These are phyloP conservation scores for Aspergillus clavatus DNA, from an alignment of 2,329 filamentous ascomycete genomes.

Conservation along the genomic window DNA sequence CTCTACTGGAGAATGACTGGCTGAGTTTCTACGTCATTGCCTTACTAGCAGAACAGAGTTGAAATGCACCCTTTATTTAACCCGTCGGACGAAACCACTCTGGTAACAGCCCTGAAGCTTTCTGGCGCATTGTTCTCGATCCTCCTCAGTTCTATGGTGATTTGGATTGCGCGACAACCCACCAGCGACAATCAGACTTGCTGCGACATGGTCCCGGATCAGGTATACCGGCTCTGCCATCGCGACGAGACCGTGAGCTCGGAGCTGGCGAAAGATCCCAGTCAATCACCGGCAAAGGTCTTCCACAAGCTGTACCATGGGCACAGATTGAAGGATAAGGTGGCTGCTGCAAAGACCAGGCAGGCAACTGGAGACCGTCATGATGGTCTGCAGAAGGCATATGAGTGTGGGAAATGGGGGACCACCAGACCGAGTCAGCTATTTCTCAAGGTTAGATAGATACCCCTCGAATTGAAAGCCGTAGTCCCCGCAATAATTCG, in stretches of 20 bases:
- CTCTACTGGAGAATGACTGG: too few relatives aligned
- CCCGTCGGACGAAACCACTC: neutral
- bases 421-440: slow-evolving; percentile 58
- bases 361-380: slow-evolving; percentile 16
- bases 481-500: neutral
- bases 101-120: slow-evolving; percentile 4
- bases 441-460: slow-evolving; percentile 53
- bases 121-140: slow-evolving; percentile 2
- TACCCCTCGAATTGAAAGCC: neutral
- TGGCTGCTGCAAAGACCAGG: slow-evolving; percentile 18
- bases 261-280: slow-evolving; percentile 51
- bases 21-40: too few relatives aligned
- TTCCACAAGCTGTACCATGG: slow-evolving; percentile 53
- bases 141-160: slow-evolving; percentile 1
- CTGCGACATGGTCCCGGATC: slow-evolving; percentile 40
- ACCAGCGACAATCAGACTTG: slow-evolving; percentile 12
- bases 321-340: slow-evolving; percentile 24
- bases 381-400: slow-evolving; percentile 51
- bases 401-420: slow-evolving; percentile 64
- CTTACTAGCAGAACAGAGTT: neutral
- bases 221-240: slow-evolving; percentile 51
- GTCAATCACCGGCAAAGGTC: slow-evolving; percentile 49
- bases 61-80: neutral
- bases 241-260: slow-evolving; percentile 54
- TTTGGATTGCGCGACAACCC: slow-evolving; percentile 11